Conservation (phyloP, 495 filamentous ascomycete genomes). For the Pyronema omphalodes region DNA sequence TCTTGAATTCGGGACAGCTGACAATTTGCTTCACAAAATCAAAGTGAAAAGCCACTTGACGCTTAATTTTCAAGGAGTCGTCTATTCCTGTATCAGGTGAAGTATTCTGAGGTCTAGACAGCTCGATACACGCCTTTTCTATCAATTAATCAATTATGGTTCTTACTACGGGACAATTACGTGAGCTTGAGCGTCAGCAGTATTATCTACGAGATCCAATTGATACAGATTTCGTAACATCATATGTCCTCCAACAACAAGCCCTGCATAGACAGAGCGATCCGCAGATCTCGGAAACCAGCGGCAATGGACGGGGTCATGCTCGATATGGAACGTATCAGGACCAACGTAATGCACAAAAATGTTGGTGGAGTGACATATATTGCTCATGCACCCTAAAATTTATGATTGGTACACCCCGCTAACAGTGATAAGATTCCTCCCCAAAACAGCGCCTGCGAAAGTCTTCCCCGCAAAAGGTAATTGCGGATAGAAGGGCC, state of each 20-base stretch:
- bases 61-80: no score
- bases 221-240: background rate
- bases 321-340: no score
- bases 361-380: no score
- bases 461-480: no score
- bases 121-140: background rate
- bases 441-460: no score
- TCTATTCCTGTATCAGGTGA: no score
- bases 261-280: slow-evolving; percentile 2
- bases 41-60: no score
- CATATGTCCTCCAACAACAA: slow-evolving; percentile 5
- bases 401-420: background rate
- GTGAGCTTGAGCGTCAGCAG: background rate
- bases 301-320: background rate
- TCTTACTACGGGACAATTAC: background rate
- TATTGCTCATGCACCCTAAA: no score
- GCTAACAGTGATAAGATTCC: background rate
- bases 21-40: no score
- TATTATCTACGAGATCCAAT: background rate
- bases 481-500: no score
- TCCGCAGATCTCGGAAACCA: slow-evolving; percentile 3
- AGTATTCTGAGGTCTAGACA: background rate
- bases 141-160: background rate
- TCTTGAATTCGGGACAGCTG: no score
- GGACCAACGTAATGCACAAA: no score